A percentile compares a stretch with the other conserved stretches of the same genome.
These are phyloP conservation scores for Mucor sp. DNA, from an alignment of 371 early-diverging fungal genomes.

Conservation along the genomic window DNA sequence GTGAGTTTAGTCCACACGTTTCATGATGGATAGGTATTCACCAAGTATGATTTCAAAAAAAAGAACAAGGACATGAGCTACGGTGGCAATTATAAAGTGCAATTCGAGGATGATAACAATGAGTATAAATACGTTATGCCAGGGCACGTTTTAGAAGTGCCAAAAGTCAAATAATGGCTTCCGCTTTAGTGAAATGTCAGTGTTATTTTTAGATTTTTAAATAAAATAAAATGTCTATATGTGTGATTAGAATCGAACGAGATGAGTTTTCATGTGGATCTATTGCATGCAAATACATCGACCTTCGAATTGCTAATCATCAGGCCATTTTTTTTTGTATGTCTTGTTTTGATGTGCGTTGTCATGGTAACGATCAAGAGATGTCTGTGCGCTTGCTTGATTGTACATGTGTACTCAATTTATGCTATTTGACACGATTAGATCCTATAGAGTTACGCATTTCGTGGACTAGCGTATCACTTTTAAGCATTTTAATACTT, in stretches of 20 bases:
- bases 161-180: slow-evolving; percentile 47
- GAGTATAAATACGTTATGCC: slow-evolving; percentile 52
- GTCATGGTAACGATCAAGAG: not conserved
- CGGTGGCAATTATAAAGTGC: slow-evolving; percentile 52
- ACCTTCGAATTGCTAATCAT: not conserved
- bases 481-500: not conserved
- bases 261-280: not conserved
- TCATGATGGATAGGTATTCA: not conserved
- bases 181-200: not conserved
- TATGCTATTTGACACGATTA: not conserved
- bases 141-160: slow-evolving; percentile 60
- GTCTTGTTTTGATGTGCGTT: not conserved
- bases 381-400: not conserved
- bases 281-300: not conserved
- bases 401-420: not conserved
- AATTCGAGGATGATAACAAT: slow-evolving; percentile 73
- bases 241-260: not conserved
- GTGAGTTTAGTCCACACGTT: slow-evolving; percentile 28
- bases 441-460: not conserved
- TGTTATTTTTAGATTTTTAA: not conserved
- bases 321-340: not conserved
- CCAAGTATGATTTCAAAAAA: not conserved
- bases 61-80: slow-evolving; percentile 43
- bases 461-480: not conserved
- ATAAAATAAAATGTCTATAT: not conserved